Percentiles rank a stretch among this genome's conserved stretches.
Conservation (phyloP, 2,329 filamentous ascomycete genomes). For the Gaeumannomyces sp. region DNA sequence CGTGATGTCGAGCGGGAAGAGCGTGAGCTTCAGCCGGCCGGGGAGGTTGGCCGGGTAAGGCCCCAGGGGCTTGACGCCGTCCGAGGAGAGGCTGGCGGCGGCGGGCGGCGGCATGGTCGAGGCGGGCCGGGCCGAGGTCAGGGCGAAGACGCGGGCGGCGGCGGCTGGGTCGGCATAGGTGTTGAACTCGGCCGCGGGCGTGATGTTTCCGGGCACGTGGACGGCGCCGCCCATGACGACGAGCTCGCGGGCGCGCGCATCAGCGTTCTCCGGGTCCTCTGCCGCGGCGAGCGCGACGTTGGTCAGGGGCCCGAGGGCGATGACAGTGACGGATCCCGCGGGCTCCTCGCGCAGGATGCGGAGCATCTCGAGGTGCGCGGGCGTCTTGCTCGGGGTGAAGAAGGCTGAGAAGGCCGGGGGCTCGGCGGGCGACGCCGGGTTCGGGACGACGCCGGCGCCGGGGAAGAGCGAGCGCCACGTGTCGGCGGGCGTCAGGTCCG, state of each 20-base stretch:
- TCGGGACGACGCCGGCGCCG: slow-evolving; percentile 21
- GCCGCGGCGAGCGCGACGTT: slow-evolving; percentile 86
- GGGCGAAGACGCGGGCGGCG: slow-evolving; percentile 67
- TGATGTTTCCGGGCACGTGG: slow-evolving; percentile 72
- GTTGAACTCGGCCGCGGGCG: slow-evolving; percentile 90
- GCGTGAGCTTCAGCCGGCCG: slow-evolving; percentile 56
- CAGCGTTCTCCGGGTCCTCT: slow-evolving; percentile 83
- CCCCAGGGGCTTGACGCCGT: slow-evolving; percentile 34
- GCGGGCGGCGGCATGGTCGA: slow-evolving; percentile 68
- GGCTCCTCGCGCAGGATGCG: slow-evolving; percentile 77
- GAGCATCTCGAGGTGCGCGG: slow-evolving; percentile 84
- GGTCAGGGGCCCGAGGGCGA: slow-evolving; percentile 86
- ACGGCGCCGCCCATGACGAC: slow-evolving; percentile 94
- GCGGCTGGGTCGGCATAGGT: slow-evolving; percentile 81
- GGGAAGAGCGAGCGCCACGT: slow-evolving; percentile 68
- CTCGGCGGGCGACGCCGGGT: slow-evolving; percentile 27
- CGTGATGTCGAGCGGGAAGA: slow-evolving; percentile 75
- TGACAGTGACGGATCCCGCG: slow-evolving; percentile 77
- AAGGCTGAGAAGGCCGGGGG: slow-evolving; percentile 42
- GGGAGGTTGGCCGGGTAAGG: slow-evolving; percentile 60
- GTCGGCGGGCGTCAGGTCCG: slow-evolving; percentile 67
- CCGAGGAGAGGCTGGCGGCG: not conserved
- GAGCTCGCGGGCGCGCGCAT: slow-evolving; percentile 81
- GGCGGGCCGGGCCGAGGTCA: slow-evolving; percentile 66
- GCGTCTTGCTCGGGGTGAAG: slow-evolving; percentile 71